Percentiles rank a stretch among this genome's conserved stretches.
Conservation (phyloP, 2,329 filamentous ascomycete species). For the Curvularia eragrostidis region DNA sequence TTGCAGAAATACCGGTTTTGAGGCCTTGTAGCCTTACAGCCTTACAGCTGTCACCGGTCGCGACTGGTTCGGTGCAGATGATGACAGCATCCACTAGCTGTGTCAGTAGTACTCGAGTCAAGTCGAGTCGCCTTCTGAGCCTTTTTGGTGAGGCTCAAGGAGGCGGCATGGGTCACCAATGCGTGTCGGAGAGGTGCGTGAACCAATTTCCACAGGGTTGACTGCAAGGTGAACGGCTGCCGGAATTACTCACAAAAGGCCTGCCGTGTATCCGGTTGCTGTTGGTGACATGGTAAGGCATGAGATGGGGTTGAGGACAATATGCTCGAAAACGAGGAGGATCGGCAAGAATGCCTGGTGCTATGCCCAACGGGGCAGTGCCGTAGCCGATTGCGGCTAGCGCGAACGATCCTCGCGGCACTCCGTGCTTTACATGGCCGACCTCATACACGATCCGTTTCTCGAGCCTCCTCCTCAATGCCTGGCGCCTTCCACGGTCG, state of each 20-base stretch:
- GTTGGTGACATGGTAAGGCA: conserved; percentile 39
- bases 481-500: conserved; percentile 35
- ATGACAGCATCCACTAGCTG: conserved; percentile 10
- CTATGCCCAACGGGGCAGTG: conserved; percentile 17
- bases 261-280: conserved; percentile 38
- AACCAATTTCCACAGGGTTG: conserved; percentile 20
- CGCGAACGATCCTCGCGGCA: conserved; percentile 29
- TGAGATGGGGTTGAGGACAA: conserved; percentile 43
- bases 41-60: conserved; percentile 28
- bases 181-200: conserved; percentile 11
- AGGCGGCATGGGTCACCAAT: conserved; percentile 13
- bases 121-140: neutral
- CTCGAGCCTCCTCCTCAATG: conserved; percentile 39
- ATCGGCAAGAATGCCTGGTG: conserved; percentile 17
- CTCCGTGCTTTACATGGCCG: conserved; percentile 33
- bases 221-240: conserved; percentile 15
- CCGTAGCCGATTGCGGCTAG: conserved; percentile 27
- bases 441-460: conserved; percentile 48
- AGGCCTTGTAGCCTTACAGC: conserved; percentile 3
- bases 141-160: conserved; percentile 9
- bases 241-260: conserved; percentile 28
- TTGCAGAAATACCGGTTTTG: conserved; percentile 13
- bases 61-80: conserved; percentile 20
- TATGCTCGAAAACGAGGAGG: conserved; percentile 32
- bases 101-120: conserved; percentile 2